phyloP scores from a whole-genome alignment of 257 asterid genomes.

The Nicotiana tabacum region DNA sequence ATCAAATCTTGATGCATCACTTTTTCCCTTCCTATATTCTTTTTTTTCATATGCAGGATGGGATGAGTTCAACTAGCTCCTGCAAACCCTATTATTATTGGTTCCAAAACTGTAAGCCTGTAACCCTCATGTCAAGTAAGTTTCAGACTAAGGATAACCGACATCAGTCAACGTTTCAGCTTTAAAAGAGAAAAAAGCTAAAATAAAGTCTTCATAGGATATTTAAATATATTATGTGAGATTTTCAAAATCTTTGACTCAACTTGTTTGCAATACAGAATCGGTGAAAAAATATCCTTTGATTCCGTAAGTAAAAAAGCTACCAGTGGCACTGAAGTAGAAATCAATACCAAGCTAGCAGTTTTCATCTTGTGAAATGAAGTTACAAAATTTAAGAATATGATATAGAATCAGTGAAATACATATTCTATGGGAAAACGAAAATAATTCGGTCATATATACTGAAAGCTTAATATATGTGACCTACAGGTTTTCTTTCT shows the following conservation, averaged over 20 bases:
- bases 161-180: not conserved
- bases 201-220: not conserved
- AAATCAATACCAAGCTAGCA: not conserved
- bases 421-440: not conserved
- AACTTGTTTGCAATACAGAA: not conserved
- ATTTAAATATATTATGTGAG: not conserved
- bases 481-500: not conserved
- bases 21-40: not conserved
- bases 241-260: not conserved
- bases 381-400: not conserved
- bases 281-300: not conserved
- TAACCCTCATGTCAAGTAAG: not conserved
- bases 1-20: not conserved
- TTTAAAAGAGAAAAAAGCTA: not conserved
- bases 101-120: not conserved
- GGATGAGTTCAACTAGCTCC: not conserved
- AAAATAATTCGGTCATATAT: not conserved
- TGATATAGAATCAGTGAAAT: not conserved
- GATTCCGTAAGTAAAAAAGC: not conserved
- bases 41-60: not conserved
- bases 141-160: not conserved
- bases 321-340: not conserved
- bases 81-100: not conserved
- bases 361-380: not conserved
- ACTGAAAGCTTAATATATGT: not conserved